Evolutionary conservation across 257 asterid genomes (phyloP), one percentile per base, ranked within the genome.

Genomic region (Ehretia macrophylla): DNA sequence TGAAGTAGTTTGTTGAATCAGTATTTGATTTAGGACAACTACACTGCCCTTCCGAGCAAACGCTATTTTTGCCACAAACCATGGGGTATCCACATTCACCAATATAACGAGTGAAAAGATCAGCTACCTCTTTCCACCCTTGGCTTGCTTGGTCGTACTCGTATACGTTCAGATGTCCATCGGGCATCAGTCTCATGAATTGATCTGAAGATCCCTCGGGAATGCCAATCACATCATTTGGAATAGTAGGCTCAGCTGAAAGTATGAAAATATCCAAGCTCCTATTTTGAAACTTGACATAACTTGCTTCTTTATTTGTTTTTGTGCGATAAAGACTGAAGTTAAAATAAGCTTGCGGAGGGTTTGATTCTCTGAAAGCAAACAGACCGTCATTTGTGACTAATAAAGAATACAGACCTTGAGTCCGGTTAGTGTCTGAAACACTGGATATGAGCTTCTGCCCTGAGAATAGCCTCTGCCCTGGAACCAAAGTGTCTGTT

Each of bases 31-130:
- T 50, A 11, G 83, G 84, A 18, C 87, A 77, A 32, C 74, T 67
- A 35, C 87, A 77, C 45, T 72, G 72, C 57, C 79, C 64, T 23
- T 54, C 65, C 2, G 72, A 63, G 70, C 83, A 82, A 60, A 82
- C 60, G 14, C 83, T 75, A 35, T 68, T 55, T 9, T 14, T 21
- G 6, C 88, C 88, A 60, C 85, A 82, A 17, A 56, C 74, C 78
- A 63, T 40, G 1, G 88, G 85, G n/a, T 77, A 74, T 32, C 20
- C 11, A 21, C 86, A 77, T 32, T 10, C 71, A 2, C 73, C 77
- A 1, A 59, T 0, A 51, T 3, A 37, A 45, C 72, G 75, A 45
- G 66, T 63, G 14, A 71, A 22, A 37, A 75, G 3, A 52, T 76
- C 82, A 51, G 5, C 19, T 22, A 73, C 42, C 53, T 62, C 72